These are phyloP conservation scores for Colletotrichum nymphaeae DNA, from an alignment of 2,329 filamentous ascomycete species.

Conservation along the genomic window DNA sequence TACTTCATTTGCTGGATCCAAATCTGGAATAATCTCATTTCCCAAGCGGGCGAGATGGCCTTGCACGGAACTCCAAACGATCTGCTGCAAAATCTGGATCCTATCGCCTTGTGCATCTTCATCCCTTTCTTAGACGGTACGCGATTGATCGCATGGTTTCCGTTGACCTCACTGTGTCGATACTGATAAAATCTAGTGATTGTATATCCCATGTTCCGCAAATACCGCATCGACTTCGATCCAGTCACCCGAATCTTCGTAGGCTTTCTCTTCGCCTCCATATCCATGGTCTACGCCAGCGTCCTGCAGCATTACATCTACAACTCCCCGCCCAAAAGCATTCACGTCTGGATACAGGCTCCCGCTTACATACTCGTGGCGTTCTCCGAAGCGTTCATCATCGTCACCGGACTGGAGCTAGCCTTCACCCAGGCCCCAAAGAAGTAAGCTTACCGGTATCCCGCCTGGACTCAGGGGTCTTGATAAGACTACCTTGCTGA, in stretches of 20 bases:
- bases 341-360: constrained; percentile 65
- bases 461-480: neutral
- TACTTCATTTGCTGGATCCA: constrained; percentile 50
- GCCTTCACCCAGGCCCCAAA: constrained; percentile 77
- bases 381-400: constrained; percentile 71
- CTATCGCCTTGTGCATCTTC: constrained; percentile 41
- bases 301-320: constrained; percentile 40
- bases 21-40: constrained; percentile 48
- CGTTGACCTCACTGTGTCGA: neutral
- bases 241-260: constrained; percentile 39
- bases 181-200: constrained; percentile 12
- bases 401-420: constrained; percentile 77
- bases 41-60: constrained; percentile 41
- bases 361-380: constrained; percentile 69
- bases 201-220: constrained; percentile 38
- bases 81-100: constrained; percentile 43
- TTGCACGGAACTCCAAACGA: constrained; percentile 42
- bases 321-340: constrained; percentile 41
- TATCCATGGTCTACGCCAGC: constrained; percentile 40
- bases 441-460: constrained; percentile 38
- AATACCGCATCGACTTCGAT: constrained; percentile 38
- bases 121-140: constrained; percentile 43
- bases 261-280: constrained; percentile 39
- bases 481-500: neutral
- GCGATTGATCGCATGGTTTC: neutral